Evolutionary conservation across 495 filamentous ascomycete genomes (phyloP).

Genomic region (Chaetomium fimeti): DNA sequence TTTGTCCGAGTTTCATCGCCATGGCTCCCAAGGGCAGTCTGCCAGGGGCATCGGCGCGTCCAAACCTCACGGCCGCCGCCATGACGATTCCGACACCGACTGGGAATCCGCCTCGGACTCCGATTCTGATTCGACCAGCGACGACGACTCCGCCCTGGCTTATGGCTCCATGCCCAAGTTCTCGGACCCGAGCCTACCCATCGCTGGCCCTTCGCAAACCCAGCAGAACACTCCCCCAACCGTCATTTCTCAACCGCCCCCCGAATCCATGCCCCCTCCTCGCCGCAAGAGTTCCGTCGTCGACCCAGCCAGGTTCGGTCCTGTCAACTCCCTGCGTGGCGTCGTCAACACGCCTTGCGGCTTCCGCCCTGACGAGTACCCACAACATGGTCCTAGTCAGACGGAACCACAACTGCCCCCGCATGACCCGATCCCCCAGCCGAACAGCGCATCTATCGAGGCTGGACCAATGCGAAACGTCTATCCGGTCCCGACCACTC

Average conservation of each 20-base stretch:
- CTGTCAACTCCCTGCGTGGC: conserved; percentile 52
- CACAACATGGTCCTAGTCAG: conserved; percentile 8
- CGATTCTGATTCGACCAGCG: conserved; percentile 41
- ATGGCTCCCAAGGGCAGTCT: conserved; percentile 32
- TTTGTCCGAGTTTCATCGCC: conserved; percentile 39
- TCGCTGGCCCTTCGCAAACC: conserved; percentile 1
- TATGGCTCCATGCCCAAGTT: conserved; percentile 44
- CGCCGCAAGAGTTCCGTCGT: conserved; percentile 49
- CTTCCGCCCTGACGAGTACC: conserved; percentile 39
- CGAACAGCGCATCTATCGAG: conserved; percentile 38
- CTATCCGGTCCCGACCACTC: conserved; percentile 59
- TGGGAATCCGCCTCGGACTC: conserved; percentile 49
- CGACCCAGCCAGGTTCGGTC: conserved; percentile 54
- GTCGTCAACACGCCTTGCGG: conserved; percentile 53
- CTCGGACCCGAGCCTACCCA: conserved; percentile 33
- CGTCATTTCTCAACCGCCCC: conserved; percentile 30
- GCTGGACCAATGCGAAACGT: conserved; percentile 39
- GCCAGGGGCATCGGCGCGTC: conserved; percentile 42
- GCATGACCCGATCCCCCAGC: conserved; percentile 25
- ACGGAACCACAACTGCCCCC: conserved; percentile 8
- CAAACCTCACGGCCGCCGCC: conserved; percentile 36
- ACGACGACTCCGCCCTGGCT: conserved; percentile 45
- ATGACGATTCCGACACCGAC: conserved; percentile 36
- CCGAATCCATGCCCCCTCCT: conserved; percentile 35
- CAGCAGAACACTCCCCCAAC: conserved; percentile 19